Conservation (phyloP, 768 basidiomycete species). For the Kwoniella shandongensis region DNA sequence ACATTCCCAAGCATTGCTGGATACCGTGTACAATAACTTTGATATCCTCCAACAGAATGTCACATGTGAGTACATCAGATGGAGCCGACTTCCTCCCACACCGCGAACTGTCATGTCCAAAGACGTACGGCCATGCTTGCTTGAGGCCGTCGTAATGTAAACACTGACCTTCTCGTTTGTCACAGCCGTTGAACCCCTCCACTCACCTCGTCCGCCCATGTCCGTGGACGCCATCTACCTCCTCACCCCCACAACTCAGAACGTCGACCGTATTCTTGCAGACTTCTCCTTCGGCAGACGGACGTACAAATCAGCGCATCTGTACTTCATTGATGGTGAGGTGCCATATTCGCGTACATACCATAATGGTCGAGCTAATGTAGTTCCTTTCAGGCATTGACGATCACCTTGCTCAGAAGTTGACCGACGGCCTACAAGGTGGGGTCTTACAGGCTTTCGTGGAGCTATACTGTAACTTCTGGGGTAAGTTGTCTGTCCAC, state of each 20-base stretch:
- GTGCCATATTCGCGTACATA: background rate
- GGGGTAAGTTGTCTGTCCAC: conserved; percentile 63
- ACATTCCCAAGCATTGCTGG: conserved; percentile 77
- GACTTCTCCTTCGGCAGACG: conserved; percentile 71
- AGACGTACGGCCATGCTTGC: no score
- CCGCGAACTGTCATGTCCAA: background rate
- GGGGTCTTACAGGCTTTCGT: conserved; percentile 72
- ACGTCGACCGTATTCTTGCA: conserved; percentile 82
- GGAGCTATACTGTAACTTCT: conserved; percentile 90
- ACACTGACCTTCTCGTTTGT: no score
- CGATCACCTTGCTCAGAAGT: conserved; percentile 71
- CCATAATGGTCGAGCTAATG: background rate
- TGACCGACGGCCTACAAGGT: conserved; percentile 74
- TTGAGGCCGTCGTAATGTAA: no score
- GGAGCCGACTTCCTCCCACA: background rate
- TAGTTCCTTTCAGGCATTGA: conserved; percentile 62
- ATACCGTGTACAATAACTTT: conserved; percentile 83
- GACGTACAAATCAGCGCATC: conserved; percentile 77
- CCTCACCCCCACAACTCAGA: conserved; percentile 90
- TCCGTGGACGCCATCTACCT: conserved; percentile 90
- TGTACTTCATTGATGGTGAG: conserved; percentile 91
- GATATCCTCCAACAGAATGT: conserved; percentile 96
- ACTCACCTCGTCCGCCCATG: conserved; percentile 76
- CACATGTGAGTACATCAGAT: conserved; percentile 66
- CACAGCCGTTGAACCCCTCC: conserved; percentile 88